phyloP scores from a whole-genome alignment of 2,329 filamentous ascomycete species.

The Fusarium sp. region DNA sequence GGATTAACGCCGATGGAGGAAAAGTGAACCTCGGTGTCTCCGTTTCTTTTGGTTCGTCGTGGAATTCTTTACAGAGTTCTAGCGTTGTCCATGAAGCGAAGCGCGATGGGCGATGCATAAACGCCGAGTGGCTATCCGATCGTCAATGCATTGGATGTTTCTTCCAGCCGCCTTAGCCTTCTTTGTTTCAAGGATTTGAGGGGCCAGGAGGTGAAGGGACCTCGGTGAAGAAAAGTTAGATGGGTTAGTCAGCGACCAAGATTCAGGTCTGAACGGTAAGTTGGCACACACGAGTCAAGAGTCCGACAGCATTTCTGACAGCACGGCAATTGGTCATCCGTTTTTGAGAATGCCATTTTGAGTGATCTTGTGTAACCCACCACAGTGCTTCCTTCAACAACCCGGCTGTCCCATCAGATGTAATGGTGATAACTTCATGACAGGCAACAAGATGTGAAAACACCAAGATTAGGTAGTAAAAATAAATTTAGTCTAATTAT shows the following conservation, averaged over 20 bases:
- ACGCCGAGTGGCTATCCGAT: conserved; percentile 13
- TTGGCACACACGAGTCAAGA: not conserved
- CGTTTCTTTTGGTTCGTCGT: conserved; percentile 25
- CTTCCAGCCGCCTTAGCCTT: not conserved
- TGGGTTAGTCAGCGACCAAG: not conserved
- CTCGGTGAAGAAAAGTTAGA: not conserved
- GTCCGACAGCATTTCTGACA: not conserved
- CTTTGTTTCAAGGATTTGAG: not conserved
- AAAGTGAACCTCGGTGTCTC: conserved; percentile 10
- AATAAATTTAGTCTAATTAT: too few species aligned
- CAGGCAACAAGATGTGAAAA: too few species aligned
- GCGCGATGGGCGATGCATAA: conserved; percentile 5
- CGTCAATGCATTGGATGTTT: conserved; percentile 3
- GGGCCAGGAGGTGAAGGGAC: not conserved
- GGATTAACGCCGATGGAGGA: not conserved
- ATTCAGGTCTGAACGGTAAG: not conserved
- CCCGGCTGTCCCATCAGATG: accelerated
- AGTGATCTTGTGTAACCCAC: not conserved
- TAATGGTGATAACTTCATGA: too few species aligned
- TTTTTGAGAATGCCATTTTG: not conserved
- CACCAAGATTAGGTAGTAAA: too few species aligned
- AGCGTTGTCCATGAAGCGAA: conserved; percentile 13
- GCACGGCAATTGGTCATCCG: not conserved
- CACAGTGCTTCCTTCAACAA: accelerated
- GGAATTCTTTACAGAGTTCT: conserved; percentile 26